These are phyloP conservation scores for Phytophthora colocasiae DNA, from an alignment of 352 stramenopile genomes.

Conservation along the genomic window DNA sequence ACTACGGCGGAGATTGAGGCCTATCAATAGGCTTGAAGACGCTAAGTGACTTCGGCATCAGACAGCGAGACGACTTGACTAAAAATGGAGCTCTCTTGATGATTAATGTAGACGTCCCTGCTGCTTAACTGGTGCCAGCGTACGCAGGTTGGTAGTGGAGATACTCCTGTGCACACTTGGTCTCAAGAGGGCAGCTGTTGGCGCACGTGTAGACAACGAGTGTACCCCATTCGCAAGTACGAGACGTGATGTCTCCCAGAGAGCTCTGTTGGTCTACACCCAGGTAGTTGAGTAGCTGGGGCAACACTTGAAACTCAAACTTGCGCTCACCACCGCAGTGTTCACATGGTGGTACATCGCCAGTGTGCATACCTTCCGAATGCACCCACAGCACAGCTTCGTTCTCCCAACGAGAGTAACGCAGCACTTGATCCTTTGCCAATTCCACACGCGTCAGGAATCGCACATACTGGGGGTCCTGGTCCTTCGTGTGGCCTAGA, in stretches of 20 bases:
- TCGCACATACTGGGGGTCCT: conserved; percentile 81
- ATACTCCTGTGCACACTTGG: conserved; percentile 66
- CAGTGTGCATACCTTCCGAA: conserved; percentile 52
- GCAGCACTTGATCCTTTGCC: conserved; percentile 86
- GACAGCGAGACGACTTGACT: conserved; percentile 26
- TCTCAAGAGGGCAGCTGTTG: conserved; percentile 83
- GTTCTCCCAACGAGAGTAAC: conserved; percentile 92
- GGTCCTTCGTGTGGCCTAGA: conserved; percentile 58
- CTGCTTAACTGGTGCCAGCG: conserved; percentile 41
- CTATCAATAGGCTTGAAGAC: conserved; percentile 46
- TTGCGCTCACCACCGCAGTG: conserved; percentile 82
- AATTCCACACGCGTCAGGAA: conserved; percentile 87
- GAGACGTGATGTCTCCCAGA: conserved; percentile 56
- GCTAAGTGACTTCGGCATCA: conserved; percentile 32
- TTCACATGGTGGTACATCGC: conserved; percentile 71
- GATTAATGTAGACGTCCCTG: conserved; percentile 17
- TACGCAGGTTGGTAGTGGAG: conserved; percentile 82
- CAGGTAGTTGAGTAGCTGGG: conserved; percentile 94
- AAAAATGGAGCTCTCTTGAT: conserved; percentile 39
- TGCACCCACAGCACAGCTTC: conserved; percentile 91
- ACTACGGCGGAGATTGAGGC: not conserved
- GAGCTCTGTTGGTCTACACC: conserved; percentile 74
- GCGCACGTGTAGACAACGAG: conserved; percentile 94
- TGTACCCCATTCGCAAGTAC: conserved; percentile 92
- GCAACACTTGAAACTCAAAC: conserved; percentile 97